Conservation (phyloP, 495 filamentous ascomycete genomes). For the Hypoxylon subgilvum region DNA sequence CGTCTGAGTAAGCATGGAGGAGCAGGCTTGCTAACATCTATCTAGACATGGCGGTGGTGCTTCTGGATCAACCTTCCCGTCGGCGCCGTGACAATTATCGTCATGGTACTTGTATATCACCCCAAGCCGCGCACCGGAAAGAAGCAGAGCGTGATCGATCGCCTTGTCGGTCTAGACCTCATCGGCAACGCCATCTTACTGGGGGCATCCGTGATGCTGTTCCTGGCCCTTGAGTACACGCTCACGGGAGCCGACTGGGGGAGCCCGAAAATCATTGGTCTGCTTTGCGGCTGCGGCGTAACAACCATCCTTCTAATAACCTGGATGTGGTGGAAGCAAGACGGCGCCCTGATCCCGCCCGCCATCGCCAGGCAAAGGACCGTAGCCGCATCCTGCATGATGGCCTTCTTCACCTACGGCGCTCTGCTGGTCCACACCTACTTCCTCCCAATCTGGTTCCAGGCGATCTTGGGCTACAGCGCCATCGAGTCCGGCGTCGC, state of each 20-base stretch:
- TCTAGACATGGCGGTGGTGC: constrained; percentile 71
- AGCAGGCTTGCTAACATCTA: background rate
- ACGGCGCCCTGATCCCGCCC: constrained; percentile 67
- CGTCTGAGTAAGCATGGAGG: background rate
- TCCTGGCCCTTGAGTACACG: constrained; percentile 77
- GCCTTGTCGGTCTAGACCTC: constrained; percentile 64
- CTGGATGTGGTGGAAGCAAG: constrained; percentile 61
- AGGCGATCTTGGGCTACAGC: constrained; percentile 70
- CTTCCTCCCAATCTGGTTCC: constrained; percentile 82
- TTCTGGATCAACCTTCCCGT: constrained; percentile 78
- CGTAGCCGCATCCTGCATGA: constrained; percentile 61
- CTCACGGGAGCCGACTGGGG: constrained; percentile 66
- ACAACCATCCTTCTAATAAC: constrained; percentile 58
- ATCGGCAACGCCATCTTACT: constrained; percentile 67
- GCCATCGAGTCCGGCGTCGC: constrained; percentile 72
- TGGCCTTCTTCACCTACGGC: constrained; percentile 59
- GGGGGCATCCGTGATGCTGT: constrained; percentile 64
- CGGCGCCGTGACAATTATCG: constrained; percentile 66
- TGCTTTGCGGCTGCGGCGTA: constrained; percentile 51
- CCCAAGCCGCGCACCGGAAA: constrained; percentile 46
- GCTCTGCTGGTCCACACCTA: constrained; percentile 67
- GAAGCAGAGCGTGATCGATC: constrained; percentile 17
- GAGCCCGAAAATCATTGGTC: constrained; percentile 63
- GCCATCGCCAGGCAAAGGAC: constrained; percentile 70
- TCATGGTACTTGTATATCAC: constrained; percentile 63